Evolutionary conservation across 73 alveolate species (phyloP), one percentile per base, ranked within the genome.

Genomic region (Urostyla sp.): DNA sequence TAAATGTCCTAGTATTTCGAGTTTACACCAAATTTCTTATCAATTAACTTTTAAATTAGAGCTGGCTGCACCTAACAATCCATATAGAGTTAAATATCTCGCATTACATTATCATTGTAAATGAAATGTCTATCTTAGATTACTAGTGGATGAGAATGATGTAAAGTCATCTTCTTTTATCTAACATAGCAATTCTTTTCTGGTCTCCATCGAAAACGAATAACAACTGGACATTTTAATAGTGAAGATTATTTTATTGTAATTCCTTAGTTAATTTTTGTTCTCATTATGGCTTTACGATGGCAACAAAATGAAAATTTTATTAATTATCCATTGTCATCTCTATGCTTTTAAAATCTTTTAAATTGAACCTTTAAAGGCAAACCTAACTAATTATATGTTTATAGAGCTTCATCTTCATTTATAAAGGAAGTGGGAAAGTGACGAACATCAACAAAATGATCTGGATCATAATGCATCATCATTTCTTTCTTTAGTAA

Each of bases 111-210:
- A 32, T 67, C 85, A 48, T 81, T 81, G 31, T 69, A 53, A 3
- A 81, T 67, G 67, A 67, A 69, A 43, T 67, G 91, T 51, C 91
- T 11, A 24, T 81, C 91, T 59, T 81, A 51, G 40, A 81, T 69
- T 51, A 53, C 85, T 18, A 81, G 58, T 23, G 59, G 73, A 49
- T 81, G 91, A 40, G 45, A 51, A 72, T 81, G 91, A 30, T 81
- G 80, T 79, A 81, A 53, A 6, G 18, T 21, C 67, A 69, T 28
- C 30, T 52, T 81, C 6, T 73, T 51, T 27, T 80, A 46, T 52
- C 91, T 55, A 20, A 81, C 72, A 43, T 69, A 81, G 23, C 48
- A 38, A 46, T 69, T 21, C 48, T 67, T 67, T 55, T 50, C 72
- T 18, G 77, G 59, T 28, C 30, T 69, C 72, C 81, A 81, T 24